These are phyloP conservation scores for Penicillium malachiteum DNA, from an alignment of 495 filamentous ascomycete genomes.

Conservation along the genomic window DNA sequence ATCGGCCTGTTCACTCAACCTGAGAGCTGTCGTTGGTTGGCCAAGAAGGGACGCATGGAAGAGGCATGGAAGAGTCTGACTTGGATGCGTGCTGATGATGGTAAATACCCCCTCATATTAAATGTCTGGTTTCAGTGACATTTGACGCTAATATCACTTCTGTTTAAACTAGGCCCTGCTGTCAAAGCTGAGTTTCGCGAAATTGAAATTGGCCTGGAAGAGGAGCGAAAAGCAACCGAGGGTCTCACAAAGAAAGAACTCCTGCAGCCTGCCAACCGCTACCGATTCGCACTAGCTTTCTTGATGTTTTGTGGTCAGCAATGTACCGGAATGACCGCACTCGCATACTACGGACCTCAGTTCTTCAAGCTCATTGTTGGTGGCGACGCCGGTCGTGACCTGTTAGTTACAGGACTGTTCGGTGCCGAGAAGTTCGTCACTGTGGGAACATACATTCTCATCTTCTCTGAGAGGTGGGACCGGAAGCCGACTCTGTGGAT, in stretches of 20 bases:
- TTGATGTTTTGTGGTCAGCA: constrained; percentile 42
- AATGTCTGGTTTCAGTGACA: neutral
- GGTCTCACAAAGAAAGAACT: constrained; percentile 46
- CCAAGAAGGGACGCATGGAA: constrained; percentile 48
- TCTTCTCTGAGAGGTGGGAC: constrained; percentile 56
- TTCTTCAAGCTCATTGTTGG: constrained; percentile 49
- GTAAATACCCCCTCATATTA: constrained; percentile 8
- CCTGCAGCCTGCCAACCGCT: constrained; percentile 43
- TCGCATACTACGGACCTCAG: constrained; percentile 49
- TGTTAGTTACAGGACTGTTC: constrained; percentile 50
- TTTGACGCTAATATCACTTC: neutral
- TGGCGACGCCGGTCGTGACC: constrained; percentile 35
- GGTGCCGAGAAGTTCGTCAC: constrained; percentile 49
- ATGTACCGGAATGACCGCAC: constrained; percentile 43
- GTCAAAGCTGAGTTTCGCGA: constrained; percentile 47
- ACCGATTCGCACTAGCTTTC: constrained; percentile 36
- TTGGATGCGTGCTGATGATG: constrained; percentile 50
- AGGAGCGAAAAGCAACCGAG: constrained; percentile 43
- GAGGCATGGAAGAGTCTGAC: constrained; percentile 47
- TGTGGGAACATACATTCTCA: constrained; percentile 44
- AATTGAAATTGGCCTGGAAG: constrained; percentile 41
- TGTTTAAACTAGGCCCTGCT: constrained; percentile 12
- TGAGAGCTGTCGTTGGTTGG: constrained; percentile 52
- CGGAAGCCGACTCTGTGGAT: constrained; percentile 53
- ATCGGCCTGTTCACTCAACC: constrained; percentile 45